Base-by-base conservation (phyloP, 768 basidiomycete genomes). In the Podaxis pistillaris region DNA sequence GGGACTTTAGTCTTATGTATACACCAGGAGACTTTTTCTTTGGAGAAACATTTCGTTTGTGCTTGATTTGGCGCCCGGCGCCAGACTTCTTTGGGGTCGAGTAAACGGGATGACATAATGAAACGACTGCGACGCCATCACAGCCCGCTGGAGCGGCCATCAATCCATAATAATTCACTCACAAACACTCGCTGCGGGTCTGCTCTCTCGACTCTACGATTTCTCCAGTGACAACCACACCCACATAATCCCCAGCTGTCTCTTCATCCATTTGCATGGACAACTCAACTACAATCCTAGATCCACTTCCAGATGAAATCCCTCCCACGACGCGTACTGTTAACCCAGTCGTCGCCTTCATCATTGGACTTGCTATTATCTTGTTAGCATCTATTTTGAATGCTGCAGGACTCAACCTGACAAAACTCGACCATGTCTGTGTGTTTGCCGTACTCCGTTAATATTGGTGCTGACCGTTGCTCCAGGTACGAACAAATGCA, bases 361-460 rank as follows among this genome's bases (percentile, higher is more conserved):
- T 93, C 64, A 93, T 93, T 63, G 93, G 96, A 13, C 85, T 97
- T 50, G 72, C 88, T 49, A 96, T 98, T 67, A 87, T 97, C 53
- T 77, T 93, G 2, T 78, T 91, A 6, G 90, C 94, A 0, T 93
- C 90, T 17, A 82, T 93, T n/a, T 81, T 94, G 66, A 94, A 93
- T 68, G 93, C 93, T 37, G 92, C 90, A 0, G 96, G 96, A n/a
- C 81, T 98, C 46, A 98, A 97, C 71, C 79, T 98, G 63, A 95
- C 94, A 40, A 98, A 98, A 75, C 77, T 96, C 46, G 96, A 97
- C 76, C 94, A 96, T 84, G 87, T 90, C 60, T 66, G 88, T 78
- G 22, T 61, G 50, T 64, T 37, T 24, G 53, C 50, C 53, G 37
- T 28, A 17, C 19, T 3, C 54, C 60, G 40, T 26, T 40, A 24